These are phyloP conservation scores for Aspergillus phoenicis DNA, from an alignment of 2,329 filamentous ascomycete species.

Conservation along the genomic window DNA sequence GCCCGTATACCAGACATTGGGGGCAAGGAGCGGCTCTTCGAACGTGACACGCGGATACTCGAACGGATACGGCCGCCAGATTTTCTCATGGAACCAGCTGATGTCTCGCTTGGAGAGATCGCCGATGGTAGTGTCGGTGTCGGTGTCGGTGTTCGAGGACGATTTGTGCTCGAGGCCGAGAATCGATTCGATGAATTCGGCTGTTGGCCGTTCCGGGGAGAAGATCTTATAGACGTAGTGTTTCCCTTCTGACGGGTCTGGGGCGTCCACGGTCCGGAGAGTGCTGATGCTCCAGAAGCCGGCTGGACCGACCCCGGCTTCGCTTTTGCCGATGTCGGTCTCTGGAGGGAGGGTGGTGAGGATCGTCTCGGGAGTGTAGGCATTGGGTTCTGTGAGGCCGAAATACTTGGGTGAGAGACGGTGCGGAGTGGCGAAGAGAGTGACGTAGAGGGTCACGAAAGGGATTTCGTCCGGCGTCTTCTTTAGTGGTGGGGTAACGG, in stretches of 20 bases:
- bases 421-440: conserved; percentile 78
- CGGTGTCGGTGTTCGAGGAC: conserved; percentile 10
- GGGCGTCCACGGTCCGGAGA: conserved; percentile 65
- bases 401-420: conserved; percentile 74
- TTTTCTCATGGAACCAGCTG: conserved; percentile 75
- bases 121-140: conserved; percentile 31
- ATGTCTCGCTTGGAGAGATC: conserved; percentile 52
- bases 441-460: conserved; percentile 85
- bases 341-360: conserved; percentile 75
- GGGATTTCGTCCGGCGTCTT: conserved; percentile 73
- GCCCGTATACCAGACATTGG: conserved; percentile 58
- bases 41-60: conserved; percentile 84
- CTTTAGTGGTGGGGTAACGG: conserved; percentile 46
- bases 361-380: conserved; percentile 68
- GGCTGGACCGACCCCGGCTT: conserved; percentile 67
- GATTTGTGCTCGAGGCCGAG: conserved; percentile 46
- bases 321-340: conserved; percentile 41
- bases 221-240: conserved; percentile 71
- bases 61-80: conserved; percentile 84
- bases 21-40: conserved; percentile 70
- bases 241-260: conserved; percentile 33
- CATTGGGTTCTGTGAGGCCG: conserved; percentile 55
- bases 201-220: conserved; percentile 55
- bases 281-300: conserved; percentile 87
- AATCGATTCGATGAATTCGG: conserved; percentile 52